Base-by-base conservation (phyloP, 1,284 basidiomycete genomes). In the Malassezia equina region DNA sequence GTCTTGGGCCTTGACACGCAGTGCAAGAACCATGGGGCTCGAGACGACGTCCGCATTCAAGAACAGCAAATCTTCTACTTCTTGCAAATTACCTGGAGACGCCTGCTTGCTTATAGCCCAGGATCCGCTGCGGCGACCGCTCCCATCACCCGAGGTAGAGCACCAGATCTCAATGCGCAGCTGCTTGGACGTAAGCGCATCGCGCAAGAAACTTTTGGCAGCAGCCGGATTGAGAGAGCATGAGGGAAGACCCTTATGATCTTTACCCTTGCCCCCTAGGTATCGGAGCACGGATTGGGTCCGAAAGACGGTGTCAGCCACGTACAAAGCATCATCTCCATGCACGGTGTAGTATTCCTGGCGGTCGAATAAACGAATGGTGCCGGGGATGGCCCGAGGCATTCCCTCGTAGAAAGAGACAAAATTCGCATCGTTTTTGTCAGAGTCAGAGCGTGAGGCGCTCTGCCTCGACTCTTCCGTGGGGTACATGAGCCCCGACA, bases 21-120 rank as follows among this genome's bases (percentile, higher is more conserved):
- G 82, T 7, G 90, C 84, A 81, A 96, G 84, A 49, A 93, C 86
- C 52, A 98, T 86, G 1, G 93, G 91, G 17, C 89, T 84, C 19
- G 86, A 82, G 2, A 85, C 77, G 27, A 95, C 80, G 70, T 96
- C 91, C 33, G 83, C 83, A 63, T 86, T 83, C 23, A 80, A 80
- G 74, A 98, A 98, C 11, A 99, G 80, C 17, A 98, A 78, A 63
- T 96, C 94, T 76, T 98, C 94, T 13, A 98, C 83, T 25, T 86
- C 84, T 69, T 88, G 86, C 9, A 98, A 77, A 73, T 98, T 98
- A 47, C 94, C 94, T 0, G 94, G 94, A 4, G 89, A 91, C 0
- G 90, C 90, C 79, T 88, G 84, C 76, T 90, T 90, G 67, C 83
- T 82, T 41, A 94, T 69, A 27, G 78, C 77, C 67, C 42, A 62